These are phyloP conservation scores for Pyricularia grisea DNA, from an alignment of 2,329 filamentous ascomycete genomes.

Conservation along the genomic window DNA sequence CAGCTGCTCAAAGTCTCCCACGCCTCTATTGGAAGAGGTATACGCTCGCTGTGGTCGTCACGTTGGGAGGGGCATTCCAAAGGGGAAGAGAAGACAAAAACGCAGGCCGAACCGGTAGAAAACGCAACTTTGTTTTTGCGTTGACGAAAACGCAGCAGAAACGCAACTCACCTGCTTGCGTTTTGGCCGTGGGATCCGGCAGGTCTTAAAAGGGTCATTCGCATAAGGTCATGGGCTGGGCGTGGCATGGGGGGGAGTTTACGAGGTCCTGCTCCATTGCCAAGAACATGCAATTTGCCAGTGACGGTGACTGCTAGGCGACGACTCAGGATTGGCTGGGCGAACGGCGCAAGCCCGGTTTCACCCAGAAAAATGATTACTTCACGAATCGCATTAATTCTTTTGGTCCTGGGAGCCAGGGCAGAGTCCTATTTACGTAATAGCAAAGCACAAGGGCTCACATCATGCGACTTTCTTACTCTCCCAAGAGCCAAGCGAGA, in stretches of 20 bases:
- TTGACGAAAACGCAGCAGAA: neutral
- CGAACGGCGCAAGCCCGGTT: neutral
- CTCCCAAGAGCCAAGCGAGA: neutral
- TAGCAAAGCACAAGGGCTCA: neutral
- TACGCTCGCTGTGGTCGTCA: neutral
- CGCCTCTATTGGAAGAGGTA: neutral
- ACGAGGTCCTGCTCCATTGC: neutral
- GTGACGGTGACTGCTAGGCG: neutral
- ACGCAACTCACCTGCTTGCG: neutral
- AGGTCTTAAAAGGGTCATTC: neutral
- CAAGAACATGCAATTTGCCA: neutral
- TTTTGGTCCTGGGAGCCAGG: neutral
- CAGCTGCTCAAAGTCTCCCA: neutral
- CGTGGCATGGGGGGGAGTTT: neutral
- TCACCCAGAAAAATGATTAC: neutral
- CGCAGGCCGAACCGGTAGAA: neutral
- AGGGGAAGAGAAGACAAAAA: neutral
- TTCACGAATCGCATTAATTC: neutral
- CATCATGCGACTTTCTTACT: neutral
- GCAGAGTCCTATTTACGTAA: conserved; percentile 4
- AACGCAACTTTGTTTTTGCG: neutral
- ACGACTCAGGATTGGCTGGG: neutral
- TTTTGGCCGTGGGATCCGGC: neutral
- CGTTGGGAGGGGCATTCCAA: too few relatives aligned
- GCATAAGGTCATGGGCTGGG: neutral